phyloP scores from a whole-genome alignment of 106 monocot genomes.

The Apostasia ramifera region DNA sequence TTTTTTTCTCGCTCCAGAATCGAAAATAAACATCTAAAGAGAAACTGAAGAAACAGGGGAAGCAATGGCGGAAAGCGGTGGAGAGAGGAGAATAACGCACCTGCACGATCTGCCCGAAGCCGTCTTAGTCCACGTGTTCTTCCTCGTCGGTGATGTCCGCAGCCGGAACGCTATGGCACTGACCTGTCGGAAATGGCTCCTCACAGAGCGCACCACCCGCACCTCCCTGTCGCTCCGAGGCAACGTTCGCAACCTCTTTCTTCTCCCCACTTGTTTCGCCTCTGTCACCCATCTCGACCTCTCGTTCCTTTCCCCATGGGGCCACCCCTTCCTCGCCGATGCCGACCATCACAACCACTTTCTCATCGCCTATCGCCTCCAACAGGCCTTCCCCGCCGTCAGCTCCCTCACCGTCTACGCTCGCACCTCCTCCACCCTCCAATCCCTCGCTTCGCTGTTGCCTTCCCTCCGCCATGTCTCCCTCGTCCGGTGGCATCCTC shows the following conservation, averaged over 20 bases:
- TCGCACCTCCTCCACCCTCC: constrained; percentile 39
- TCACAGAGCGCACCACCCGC: constrained; percentile 68
- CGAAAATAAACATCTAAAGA: too few relatives aligned
- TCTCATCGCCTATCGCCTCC: constrained; percentile 35
- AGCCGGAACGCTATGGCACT: constrained; percentile 59
- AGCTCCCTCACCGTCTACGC: constrained; percentile 54
- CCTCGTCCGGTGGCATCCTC: constrained; percentile 90
- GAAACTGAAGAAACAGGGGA: too few relatives aligned
- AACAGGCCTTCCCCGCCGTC: constrained; percentile 50
- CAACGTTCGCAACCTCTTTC: constrained; percentile 52
- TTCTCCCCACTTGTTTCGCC: constrained; percentile 62
- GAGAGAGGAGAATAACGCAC: constrained; percentile 5
- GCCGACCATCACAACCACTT: not conserved
- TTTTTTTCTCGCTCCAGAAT: too few relatives aligned
- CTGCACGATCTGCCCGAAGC: constrained; percentile 78
- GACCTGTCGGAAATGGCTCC: constrained; percentile 43
- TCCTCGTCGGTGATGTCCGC: constrained; percentile 39
- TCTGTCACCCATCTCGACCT: constrained; percentile 68
- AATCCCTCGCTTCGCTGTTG: constrained; percentile 35
- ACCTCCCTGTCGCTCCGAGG: constrained; percentile 70
- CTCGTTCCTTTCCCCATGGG: constrained; percentile 92
- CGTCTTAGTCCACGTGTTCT: constrained; percentile 42
- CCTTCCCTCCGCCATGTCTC: constrained; percentile 31
- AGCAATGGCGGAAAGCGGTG: not conserved
- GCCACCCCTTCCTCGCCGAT: constrained; percentile 16